Percentiles rank a stretch among this genome's conserved stretches.
Conservation (phyloP, 768 basidiomycete species). For the Kwoniella sp. region DNA sequence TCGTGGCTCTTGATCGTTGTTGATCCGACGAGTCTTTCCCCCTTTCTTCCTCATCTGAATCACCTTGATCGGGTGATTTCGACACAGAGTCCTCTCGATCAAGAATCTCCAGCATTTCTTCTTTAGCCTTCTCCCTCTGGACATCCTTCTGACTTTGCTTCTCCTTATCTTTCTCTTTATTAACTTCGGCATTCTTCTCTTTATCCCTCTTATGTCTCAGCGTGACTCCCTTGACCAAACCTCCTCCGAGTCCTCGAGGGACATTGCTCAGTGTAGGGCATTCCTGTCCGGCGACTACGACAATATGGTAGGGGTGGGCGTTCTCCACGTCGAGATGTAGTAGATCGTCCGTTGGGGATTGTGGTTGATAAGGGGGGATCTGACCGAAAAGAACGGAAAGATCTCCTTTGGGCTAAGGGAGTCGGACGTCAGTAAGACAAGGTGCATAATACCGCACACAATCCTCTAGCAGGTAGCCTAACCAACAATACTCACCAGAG, state of each 20-base stretch:
- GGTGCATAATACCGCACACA: too few species aligned
- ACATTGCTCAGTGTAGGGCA: conserved; percentile 53
- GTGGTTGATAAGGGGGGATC: conserved; percentile 40
- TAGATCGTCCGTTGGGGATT: conserved; percentile 17
- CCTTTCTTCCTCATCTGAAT: conserved; percentile 11
- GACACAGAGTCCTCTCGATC: conserved; percentile 10
- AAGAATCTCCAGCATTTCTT: conserved; percentile 3
- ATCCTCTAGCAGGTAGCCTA: too few species aligned
- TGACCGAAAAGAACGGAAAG: conserved; percentile 47
- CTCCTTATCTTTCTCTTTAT: conserved; percentile 36
- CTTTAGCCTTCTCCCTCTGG: conserved; percentile 7
- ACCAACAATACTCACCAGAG: conserved; percentile 47
- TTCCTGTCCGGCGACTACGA: conserved; percentile 55
- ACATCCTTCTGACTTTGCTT: conserved; percentile 26
- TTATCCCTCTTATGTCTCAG: conserved; percentile 38
- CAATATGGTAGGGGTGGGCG: conserved; percentile 53
- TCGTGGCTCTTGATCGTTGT: conserved; percentile 2
- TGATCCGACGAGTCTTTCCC: conserved; percentile 13
- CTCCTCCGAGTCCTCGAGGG: conserved; percentile 52
- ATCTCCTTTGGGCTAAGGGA: conserved; percentile 56
- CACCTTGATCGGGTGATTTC: conserved; percentile 8
- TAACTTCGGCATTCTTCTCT: conserved; percentile 39
- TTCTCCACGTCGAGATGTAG: conserved; percentile 41
- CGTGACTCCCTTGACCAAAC: conserved; percentile 53
- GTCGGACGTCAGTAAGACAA: too few species aligned